These are phyloP conservation scores for Boletus barrowsii DNA, from an alignment of 768 basidiomycete species.

Conservation along the genomic window DNA sequence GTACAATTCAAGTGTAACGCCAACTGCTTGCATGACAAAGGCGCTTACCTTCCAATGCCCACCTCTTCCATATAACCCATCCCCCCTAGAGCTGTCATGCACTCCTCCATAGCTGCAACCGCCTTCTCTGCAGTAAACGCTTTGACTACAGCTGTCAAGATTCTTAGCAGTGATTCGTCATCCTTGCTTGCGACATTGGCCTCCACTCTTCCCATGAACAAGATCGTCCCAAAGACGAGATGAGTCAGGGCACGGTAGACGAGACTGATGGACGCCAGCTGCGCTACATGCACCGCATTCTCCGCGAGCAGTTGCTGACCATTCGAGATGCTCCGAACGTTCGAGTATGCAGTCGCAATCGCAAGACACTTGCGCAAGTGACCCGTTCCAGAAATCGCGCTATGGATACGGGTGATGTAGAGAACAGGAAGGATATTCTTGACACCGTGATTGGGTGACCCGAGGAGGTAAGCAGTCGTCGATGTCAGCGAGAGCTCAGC, in stretches of 20 bases:
- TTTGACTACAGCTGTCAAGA: constrained; percentile 69
- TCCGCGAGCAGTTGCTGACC: constrained; percentile 51
- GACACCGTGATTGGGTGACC: constrained; percentile 56
- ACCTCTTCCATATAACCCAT: constrained; percentile 86
- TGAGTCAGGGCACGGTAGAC: constrained; percentile 66
- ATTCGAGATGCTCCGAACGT: constrained; percentile 52
- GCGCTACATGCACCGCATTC: constrained; percentile 59
- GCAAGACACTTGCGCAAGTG: constrained; percentile 59
- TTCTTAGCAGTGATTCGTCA: constrained; percentile 53
- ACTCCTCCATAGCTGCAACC: constrained; percentile 62
- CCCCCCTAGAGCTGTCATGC: constrained; percentile 72
- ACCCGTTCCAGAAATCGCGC: constrained; percentile 53
- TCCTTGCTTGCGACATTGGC: constrained; percentile 46
- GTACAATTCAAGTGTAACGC: not conserved
- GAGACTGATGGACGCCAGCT: constrained; percentile 57
- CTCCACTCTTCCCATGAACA: constrained; percentile 61
- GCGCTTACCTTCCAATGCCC: constrained; percentile 52
- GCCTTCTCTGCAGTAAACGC: constrained; percentile 68
- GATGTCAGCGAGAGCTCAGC: constrained; percentile 66
- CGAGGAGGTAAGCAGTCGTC: constrained; percentile 62
- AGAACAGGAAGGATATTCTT: constrained; percentile 67
- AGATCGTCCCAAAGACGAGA: constrained; percentile 56
- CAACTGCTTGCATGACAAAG: not conserved
- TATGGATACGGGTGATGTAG: constrained; percentile 75
- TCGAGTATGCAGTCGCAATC: constrained; percentile 63